Percentiles rank a stretch among this genome's conserved stretches.
Evolutionary conservation across 176 grass and related monocot genomes (phyloP).

Genomic region (Cenchrus fungigraminus): DNA sequence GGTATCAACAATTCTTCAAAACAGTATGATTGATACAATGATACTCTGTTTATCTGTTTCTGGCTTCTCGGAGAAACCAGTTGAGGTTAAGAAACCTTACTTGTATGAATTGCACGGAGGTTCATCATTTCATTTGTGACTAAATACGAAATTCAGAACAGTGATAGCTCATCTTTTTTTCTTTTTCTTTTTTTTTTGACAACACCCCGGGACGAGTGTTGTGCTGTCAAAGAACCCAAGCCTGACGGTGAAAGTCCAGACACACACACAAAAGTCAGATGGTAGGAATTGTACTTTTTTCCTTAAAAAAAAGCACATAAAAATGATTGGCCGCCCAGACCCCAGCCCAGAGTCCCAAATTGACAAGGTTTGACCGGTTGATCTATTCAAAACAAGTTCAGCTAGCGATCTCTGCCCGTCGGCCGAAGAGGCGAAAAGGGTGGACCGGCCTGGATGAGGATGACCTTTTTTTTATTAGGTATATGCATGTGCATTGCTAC

Average conservation of each 20-base stretch:
- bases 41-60: neutral
- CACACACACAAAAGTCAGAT: neutral
- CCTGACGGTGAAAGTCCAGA: neutral
- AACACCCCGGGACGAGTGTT: too few species aligned
- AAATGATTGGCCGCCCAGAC: neutral
- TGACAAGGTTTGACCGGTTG: neutral
- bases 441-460: too few species aligned
- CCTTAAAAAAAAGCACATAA: neutral
- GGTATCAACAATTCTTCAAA: neutral
- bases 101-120: neutral
- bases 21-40: neutral
- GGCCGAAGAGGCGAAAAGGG: too few species aligned
- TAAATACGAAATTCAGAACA: neutral
- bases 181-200: too few species aligned
- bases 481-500: too few species aligned
- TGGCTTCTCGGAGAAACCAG: neutral
- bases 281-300: too few species aligned
- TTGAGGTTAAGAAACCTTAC: neutral
- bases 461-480: too few species aligned
- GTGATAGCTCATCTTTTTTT: neutral
- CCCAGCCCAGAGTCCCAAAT: neutral
- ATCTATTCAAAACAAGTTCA: neutral
- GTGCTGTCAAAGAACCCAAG: neutral
- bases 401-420: neutral
- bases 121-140: neutral